phyloP scores from a whole-genome alignment of 176 grass and related monocot genomes.

The Coix lacrymajobi region DNA sequence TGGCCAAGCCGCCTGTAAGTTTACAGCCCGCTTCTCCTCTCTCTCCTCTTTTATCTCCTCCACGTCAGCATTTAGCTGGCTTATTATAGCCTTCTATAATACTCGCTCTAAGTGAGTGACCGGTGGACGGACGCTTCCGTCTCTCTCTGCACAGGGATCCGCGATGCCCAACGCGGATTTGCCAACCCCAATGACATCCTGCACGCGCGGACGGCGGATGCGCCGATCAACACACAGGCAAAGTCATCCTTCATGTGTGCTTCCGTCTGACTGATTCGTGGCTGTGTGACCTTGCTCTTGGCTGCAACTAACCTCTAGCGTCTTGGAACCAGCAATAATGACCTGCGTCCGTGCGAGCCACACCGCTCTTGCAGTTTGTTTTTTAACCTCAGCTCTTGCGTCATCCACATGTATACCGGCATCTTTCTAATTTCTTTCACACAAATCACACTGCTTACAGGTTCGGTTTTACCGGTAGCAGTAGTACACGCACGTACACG shows the following conservation, averaged over 20 bases:
- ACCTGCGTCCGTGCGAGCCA: neutral
- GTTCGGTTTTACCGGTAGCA: constrained; percentile 24
- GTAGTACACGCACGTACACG: neutral
- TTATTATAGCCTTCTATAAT: too few relatives aligned
- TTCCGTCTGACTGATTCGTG: neutral
- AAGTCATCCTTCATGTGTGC: constrained; percentile 12
- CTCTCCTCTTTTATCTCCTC: too few relatives aligned
- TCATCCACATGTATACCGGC: neutral
- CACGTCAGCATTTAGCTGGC: too few relatives aligned
- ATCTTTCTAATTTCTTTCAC: neutral
- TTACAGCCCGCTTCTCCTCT: too few relatives aligned
- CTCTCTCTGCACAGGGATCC: constrained; percentile 13
- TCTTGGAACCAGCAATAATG: neutral
- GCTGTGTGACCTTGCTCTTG: neutral
- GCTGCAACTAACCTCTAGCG: neutral
- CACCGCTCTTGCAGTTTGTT: neutral
- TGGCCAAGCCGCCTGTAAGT: too few relatives aligned
- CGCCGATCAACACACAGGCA: constrained; percentile 1
- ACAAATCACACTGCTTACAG: neutral
- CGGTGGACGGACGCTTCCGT: too few relatives aligned
- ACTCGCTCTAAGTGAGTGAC: too few relatives aligned
- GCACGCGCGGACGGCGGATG: constrained; percentile 18
- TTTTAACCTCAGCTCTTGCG: neutral
- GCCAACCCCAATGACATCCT: constrained; percentile 31
- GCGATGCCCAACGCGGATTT: constrained; percentile 45